Base-by-base conservation (phyloP, 2,329 filamentous ascomycete species). In the Cyphellophora europaea region DNA sequence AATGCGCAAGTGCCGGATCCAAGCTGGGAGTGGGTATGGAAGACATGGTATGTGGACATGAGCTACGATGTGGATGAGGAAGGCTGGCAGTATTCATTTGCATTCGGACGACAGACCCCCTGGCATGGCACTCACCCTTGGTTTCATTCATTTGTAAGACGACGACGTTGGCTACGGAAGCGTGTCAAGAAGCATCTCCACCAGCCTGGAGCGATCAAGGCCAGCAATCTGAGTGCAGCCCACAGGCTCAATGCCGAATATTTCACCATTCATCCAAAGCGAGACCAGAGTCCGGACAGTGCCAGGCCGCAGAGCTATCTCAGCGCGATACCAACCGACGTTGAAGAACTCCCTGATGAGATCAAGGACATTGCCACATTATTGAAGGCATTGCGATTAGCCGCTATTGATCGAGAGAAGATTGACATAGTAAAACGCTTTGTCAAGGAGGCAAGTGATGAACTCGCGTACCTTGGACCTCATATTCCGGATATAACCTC, bases 21-120 rank as follows among this genome's bases (percentile, higher is more conserved):
- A 5, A 85, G 80, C 43, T 98, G 91, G 91, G 78, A 85, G 54
- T 98, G 91, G 91, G 77, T 69, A 6, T 82, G 77, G 77, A 72
- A 71, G 53, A 70, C 68, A 27, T 82, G 77, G 77, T 81, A 80
- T 53, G 77, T 80, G 18, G 77, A 82, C 65, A 85, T 72, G 85
- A 89, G 65, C n/a, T 74, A 81, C 2, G 80, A 82, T 40, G 77
- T 83, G 8, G 91, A 96, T 51, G 81, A 89, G 43, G 83, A 89
- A 43, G 91, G 91, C 3, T 98, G 91, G 91, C 82, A 93, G 55
- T 98, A 98, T 59, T 91, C 85, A 11, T 87, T 95, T 55, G 80
- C 83, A 46, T 98, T 96, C 54, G 66, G 67, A 45, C 75, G 71
- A 41, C 67, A 62, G 27, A 86, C 82, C 46, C 75, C 77, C 3